phyloP scores from a whole-genome alignment of 768 basidiomycete genomes.

The Mycena pura region DNA sequence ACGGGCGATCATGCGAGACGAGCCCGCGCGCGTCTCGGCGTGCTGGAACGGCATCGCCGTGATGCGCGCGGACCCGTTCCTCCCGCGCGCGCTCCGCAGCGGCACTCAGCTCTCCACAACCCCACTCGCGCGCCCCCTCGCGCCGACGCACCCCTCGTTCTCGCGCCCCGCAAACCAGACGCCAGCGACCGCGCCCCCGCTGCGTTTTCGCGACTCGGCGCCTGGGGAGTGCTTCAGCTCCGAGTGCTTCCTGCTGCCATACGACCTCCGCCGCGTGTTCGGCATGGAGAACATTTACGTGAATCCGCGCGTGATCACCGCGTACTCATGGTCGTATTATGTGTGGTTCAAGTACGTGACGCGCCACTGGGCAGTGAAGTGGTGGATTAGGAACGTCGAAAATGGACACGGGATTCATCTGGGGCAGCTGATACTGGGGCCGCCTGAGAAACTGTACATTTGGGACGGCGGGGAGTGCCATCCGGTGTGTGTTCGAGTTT shows the following conservation, averaged over 20 bases:
- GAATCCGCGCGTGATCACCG: conserved; percentile 45
- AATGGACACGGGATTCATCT: background rate
- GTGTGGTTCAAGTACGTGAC: conserved; percentile 42
- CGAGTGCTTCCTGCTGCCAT: conserved; percentile 48
- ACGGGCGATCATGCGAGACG: conserved; percentile 40
- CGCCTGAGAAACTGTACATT: no score
- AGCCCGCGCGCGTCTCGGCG: conserved; percentile 48
- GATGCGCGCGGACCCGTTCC: conserved; percentile 46
- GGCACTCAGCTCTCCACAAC: conserved; percentile 32
- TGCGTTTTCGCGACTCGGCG: conserved; percentile 37
- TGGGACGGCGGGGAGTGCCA: no score
- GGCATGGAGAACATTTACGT: conserved; percentile 40
- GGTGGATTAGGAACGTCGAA: no score
- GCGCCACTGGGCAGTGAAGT: conserved; percentile 41
- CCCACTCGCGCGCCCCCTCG: conserved; percentile 11
- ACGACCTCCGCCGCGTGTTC: conserved; percentile 47
- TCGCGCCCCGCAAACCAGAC: conserved; percentile 1
- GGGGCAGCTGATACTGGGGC: background rate
- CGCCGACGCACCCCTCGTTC: conserved; percentile 34
- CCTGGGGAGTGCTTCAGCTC: conserved; percentile 41
- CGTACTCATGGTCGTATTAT: conserved; percentile 42
- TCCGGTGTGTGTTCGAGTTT: no score
- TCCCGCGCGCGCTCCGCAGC: conserved; percentile 43
- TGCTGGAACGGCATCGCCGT: conserved; percentile 55
- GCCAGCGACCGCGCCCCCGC: conserved; percentile 36